Conservation (phyloP, 805 yeast species). For the Tetrapisispora taiwanensis region DNA sequence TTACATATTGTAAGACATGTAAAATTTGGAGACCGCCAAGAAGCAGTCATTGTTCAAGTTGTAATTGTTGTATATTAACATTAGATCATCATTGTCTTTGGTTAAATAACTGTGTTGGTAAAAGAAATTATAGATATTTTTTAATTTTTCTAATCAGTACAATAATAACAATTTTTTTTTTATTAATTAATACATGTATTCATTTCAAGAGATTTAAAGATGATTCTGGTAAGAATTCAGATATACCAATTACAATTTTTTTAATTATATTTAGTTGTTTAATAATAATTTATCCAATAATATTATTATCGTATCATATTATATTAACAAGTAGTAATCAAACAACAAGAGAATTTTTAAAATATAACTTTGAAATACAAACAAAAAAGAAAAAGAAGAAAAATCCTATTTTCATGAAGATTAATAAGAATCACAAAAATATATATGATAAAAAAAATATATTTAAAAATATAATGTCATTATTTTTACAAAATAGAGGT, state of each 20-base stretch:
- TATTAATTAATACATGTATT: constrained; percentile 16
- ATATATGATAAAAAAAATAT: constrained; percentile 31
- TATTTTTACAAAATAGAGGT: constrained; percentile 34
- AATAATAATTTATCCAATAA: constrained; percentile 43
- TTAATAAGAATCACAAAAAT: constrained; percentile 19
- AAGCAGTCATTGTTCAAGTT: constrained; percentile 61
- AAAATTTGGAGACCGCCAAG: constrained; percentile 69
- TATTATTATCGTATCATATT: constrained; percentile 45
- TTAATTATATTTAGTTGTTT: constrained; percentile 42
- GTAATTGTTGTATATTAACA: constrained; percentile 51
- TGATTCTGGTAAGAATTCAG: constrained; percentile 1
- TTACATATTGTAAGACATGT: constrained; percentile 57
- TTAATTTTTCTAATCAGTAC: constrained; percentile 38
- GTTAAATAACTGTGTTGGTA: constrained; percentile 70
- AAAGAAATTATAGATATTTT: constrained; percentile 58
- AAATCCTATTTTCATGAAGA: constrained; percentile 22
- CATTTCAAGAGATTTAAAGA: constrained; percentile 12
- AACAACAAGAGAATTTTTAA: constrained; percentile 66
- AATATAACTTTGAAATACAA: constrained; percentile 8
- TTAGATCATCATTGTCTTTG: constrained; percentile 67
- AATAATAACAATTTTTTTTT: constrained; percentile 23
- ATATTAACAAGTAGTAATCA: constrained; percentile 46
- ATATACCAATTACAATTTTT: constrained; percentile 37
- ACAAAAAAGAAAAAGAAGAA: constrained; percentile 8
- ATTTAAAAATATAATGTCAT: constrained; percentile 25